Percentiles rank a stretch among this genome's conserved stretches.
phyloP scores from a whole-genome alignment of 1,139 yeast genomes.

The Spencermartinsiella ligniputridi region DNA sequence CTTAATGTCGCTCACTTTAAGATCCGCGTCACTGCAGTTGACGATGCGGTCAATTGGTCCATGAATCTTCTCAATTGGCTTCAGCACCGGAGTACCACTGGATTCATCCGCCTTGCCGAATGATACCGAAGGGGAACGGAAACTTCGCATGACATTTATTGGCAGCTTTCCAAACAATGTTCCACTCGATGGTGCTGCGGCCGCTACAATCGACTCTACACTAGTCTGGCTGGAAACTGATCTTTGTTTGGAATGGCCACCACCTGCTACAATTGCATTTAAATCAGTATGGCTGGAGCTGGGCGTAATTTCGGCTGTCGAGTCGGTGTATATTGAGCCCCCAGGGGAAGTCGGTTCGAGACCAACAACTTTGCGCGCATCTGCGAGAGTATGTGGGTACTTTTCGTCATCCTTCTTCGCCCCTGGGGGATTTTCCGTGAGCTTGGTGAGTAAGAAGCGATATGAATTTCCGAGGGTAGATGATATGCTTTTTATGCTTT shows the following conservation, averaged over 20 bases:
- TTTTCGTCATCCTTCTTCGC: slow-evolving; percentile 16
- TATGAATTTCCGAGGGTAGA: slow-evolving; percentile 33
- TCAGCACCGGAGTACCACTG: slow-evolving; percentile 6
- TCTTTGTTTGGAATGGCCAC: slow-evolving; percentile 1
- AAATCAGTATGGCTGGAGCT: slow-evolving; percentile 6
- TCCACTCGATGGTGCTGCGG: slow-evolving; percentile 2
- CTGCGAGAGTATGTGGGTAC: slow-evolving; percentile 27
- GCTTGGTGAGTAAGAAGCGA: slow-evolving; percentile 31
- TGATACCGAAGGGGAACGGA: slow-evolving; percentile 17
- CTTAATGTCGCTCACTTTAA: slow-evolving; percentile 34
- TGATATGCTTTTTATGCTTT: slow-evolving; percentile 30
- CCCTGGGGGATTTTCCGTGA: slow-evolving; percentile 13
- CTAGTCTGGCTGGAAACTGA: not conserved
- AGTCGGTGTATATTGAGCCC: not conserved
- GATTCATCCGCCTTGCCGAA: slow-evolving; percentile 4
- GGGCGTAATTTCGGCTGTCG: slow-evolving; percentile 2
- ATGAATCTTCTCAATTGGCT: slow-evolving; percentile 10
- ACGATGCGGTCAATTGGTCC: slow-evolving; percentile 27
- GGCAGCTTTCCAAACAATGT: slow-evolving; percentile 19
- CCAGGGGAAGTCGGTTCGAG: slow-evolving; percentile 15
- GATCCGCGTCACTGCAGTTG: slow-evolving; percentile 25
- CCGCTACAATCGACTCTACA: not conserved
- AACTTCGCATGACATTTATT: slow-evolving; percentile 19
- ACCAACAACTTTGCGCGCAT: slow-evolving; percentile 26
- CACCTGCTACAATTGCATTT: slow-evolving; percentile 3